phyloP scores from a whole-genome alignment of 768 basidiomycete genomes.

The Porpolomopsis calyptriformis region DNA sequence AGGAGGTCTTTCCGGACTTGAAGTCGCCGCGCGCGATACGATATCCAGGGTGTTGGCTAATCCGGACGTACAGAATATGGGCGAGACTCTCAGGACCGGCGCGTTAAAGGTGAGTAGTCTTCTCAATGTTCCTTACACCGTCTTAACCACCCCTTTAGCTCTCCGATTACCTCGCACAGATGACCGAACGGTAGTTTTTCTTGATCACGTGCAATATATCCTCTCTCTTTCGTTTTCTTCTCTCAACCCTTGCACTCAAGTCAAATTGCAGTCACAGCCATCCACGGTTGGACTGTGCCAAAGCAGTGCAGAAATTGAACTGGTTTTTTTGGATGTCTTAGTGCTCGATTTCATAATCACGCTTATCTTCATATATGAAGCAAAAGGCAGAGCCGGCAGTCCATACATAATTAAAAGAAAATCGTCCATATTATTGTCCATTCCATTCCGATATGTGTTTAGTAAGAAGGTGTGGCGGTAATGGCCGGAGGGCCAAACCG shows the following conservation, averaged over 20 bases:
- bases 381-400: conserved; percentile 14
- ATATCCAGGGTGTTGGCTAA: conserved; percentile 66
- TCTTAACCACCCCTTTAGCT: conserved; percentile 25
- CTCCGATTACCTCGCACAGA: conserved; percentile 60
- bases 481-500: background rate
- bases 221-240: conserved; percentile 13
- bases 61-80: conserved; percentile 79
- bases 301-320: conserved; percentile 22
- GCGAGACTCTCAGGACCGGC: conserved; percentile 66
- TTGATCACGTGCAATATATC: background rate
- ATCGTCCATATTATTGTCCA: background rate
- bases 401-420: conserved; percentile 7
- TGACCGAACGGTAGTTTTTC: conserved; percentile 35
- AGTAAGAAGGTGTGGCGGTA: background rate
- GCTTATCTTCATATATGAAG: conserved; percentile 5
- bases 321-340: conserved; percentile 13
- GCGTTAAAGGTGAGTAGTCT: conserved; percentile 61
- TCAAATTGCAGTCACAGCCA: conserved; percentile 32
- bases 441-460: background rate
- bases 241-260: conserved; percentile 33
- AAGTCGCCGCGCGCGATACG: conserved; percentile 63
- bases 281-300: conserved; percentile 32
- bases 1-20: conserved; percentile 48
- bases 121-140: conserved; percentile 5
- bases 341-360: conserved; percentile 14